Percentiles rank a stretch among this genome's conserved stretches.
Conservation (phyloP, 148 eudicot species). For the Linanthus parryae region DNA sequence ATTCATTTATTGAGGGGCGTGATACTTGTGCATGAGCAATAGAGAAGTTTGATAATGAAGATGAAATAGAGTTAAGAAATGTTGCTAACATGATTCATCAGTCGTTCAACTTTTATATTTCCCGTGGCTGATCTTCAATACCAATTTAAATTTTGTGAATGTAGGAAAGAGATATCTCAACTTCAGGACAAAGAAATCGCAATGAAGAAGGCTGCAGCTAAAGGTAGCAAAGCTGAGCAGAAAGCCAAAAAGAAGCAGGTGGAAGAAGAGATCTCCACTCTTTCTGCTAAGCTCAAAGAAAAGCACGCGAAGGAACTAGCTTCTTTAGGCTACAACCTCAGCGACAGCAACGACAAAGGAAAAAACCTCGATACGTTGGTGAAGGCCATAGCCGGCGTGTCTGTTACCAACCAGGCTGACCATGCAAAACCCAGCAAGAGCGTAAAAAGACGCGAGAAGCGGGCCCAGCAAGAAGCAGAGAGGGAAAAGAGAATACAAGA, state of each 20-base stretch:
- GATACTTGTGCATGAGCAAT: background rate
- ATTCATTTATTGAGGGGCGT: background rate
- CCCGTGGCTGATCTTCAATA: background rate
- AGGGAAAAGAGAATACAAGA: slow-evolving; percentile 59
- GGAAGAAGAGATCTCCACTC: slow-evolving; percentile 46
- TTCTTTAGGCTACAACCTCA: slow-evolving; percentile 34
- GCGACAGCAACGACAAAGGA: slow-evolving; percentile 24
- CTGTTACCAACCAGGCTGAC: slow-evolving; percentile 15
- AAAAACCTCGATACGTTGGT: slow-evolving; percentile 41
- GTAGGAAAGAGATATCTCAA: slow-evolving; percentile 47
- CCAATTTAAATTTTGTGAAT: background rate
- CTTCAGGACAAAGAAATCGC: slow-evolving; percentile 52
- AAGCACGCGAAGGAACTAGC: slow-evolving; percentile 48
- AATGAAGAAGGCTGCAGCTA: slow-evolving; percentile 46
- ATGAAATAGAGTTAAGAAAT: background rate
- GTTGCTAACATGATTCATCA: background rate
- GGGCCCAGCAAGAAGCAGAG: slow-evolving; percentile 63
- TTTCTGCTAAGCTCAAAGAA: slow-evolving; percentile 49
- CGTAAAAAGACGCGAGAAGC: slow-evolving; percentile 51
- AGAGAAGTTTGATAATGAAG: background rate
- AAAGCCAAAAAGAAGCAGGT: slow-evolving; percentile 64
- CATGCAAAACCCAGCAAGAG: slow-evolving; percentile 45
- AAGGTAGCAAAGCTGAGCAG: slow-evolving; percentile 63
- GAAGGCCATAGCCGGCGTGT: slow-evolving; percentile 25
- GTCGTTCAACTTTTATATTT: background rate